phyloP scores from a whole-genome alignment of 805 yeast species.

The Pichia exigua region DNA sequence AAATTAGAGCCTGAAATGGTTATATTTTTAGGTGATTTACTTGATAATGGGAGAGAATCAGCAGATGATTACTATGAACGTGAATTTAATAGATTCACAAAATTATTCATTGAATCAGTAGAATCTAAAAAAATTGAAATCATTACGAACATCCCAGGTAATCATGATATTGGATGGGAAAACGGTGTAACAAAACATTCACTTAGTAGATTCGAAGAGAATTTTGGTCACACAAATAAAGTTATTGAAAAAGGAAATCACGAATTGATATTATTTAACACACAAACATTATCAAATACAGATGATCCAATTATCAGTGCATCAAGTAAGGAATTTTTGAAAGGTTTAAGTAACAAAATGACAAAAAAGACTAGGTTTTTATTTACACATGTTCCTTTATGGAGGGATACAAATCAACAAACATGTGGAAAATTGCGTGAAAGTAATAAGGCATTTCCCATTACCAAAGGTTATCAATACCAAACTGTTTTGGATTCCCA shows the following conservation, averaged over 20 bases:
- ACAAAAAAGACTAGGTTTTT: slow-evolving; percentile 49
- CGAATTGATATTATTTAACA: slow-evolving; percentile 66
- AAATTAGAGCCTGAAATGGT: slow-evolving; percentile 65
- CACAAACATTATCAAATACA: slow-evolving; percentile 66
- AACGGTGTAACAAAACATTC: slow-evolving; percentile 52
- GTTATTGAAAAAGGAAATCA: slow-evolving; percentile 58
- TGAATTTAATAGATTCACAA: slow-evolving; percentile 48
- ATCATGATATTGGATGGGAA: slow-evolving; percentile 94
- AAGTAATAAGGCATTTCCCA: slow-evolving; percentile 53
- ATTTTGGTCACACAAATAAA: slow-evolving; percentile 64
- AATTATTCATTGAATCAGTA: slow-evolving; percentile 38
- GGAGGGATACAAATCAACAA: slow-evolving; percentile 49
- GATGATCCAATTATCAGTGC: slow-evolving; percentile 29
- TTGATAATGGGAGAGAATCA: slow-evolving; percentile 77
- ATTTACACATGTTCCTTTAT: slow-evolving; percentile 82
- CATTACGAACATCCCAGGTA: slow-evolving; percentile 60
- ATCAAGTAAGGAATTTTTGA: slow-evolving; percentile 47
- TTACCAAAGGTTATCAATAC: slow-evolving; percentile 72
- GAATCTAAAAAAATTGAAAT: slow-evolving; percentile 29
- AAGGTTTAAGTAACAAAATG: slow-evolving; percentile 23
- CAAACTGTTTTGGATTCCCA: slow-evolving; percentile 72
- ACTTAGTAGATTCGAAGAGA: slow-evolving; percentile 51
- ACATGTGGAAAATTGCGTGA: slow-evolving; percentile 76
- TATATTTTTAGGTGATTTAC: slow-evolving; percentile 81
- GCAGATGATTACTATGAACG: slow-evolving; percentile 54